phyloP scores from a whole-genome alignment of 257 asterid species.

The Pogostemon cablin region DNA sequence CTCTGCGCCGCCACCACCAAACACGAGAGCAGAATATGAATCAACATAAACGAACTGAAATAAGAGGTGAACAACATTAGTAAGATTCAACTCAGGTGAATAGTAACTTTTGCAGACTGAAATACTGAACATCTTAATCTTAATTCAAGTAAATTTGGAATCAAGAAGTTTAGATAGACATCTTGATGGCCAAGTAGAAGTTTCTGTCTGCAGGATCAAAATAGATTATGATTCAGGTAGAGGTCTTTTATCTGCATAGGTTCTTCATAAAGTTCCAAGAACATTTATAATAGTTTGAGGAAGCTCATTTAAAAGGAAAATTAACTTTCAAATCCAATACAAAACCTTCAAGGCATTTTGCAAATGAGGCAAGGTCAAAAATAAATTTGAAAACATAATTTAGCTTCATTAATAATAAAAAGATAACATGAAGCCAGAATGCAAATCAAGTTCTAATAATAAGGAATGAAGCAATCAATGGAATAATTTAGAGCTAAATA shows the following conservation, averaged over 20 bases:
- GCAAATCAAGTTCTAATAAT: too few species aligned
- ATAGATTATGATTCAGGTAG: not conserved
- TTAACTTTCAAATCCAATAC: not conserved
- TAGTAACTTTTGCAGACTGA: not conserved
- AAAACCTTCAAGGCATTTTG: not conserved
- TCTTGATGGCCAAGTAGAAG: not conserved
- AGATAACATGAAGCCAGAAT: too few species aligned
- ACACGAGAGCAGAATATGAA: slow-evolving; percentile 49
- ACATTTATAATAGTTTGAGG: not conserved
- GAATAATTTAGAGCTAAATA: too few species aligned
- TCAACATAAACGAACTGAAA: slow-evolving; percentile 66
- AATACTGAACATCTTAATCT: too few species aligned
- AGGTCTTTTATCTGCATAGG: not conserved
- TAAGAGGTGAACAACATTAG: not conserved
- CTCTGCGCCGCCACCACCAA: slow-evolving; percentile 59
- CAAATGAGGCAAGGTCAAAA: too few species aligned
- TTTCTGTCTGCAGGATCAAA: not conserved
- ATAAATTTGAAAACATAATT: not conserved
- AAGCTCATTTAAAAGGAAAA: not conserved
- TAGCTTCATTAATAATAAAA: too few species aligned
- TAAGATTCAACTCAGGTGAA: slow-evolving; percentile 24
- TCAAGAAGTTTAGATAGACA: not conserved
- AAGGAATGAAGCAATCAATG: too few species aligned
- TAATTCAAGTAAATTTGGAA: not conserved
- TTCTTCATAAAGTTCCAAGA: not conserved